A percentile compares a stretch with the other conserved stretches of the same genome.
Conservation (phyloP, 2,329 filamentous ascomycete species). For the Pseudocercospora eumusae region DNA sequence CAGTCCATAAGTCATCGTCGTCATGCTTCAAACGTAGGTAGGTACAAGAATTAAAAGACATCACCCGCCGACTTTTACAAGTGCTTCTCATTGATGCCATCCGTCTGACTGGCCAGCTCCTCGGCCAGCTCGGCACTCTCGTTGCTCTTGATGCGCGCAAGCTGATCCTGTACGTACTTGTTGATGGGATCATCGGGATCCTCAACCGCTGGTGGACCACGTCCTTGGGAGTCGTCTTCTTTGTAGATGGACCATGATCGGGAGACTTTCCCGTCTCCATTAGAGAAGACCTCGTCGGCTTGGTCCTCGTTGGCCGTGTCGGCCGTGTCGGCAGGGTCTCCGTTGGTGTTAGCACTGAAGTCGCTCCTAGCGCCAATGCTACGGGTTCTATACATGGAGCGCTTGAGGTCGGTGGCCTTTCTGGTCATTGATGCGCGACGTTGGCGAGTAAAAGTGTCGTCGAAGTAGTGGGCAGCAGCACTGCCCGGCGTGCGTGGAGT, state of each 20-base stretch:
- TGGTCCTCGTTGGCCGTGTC: slow-evolving; percentile 41
- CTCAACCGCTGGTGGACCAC: slow-evolving; percentile 35
- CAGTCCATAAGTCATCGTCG: neutral
- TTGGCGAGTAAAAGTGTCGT: slow-evolving; percentile 74
- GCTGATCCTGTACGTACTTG: slow-evolving; percentile 77
- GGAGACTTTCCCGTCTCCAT: slow-evolving; percentile 26
- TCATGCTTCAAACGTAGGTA: neutral
- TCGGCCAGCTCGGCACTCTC: slow-evolving; percentile 58
- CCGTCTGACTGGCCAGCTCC: slow-evolving; percentile 61
- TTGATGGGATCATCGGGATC: slow-evolving; percentile 65
- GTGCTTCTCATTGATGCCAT: slow-evolving; percentile 31
- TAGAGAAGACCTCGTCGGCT: slow-evolving; percentile 31
- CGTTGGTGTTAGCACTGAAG: slow-evolving; percentile 51
- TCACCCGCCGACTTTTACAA: neutral
- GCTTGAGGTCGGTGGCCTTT: slow-evolving; percentile 60
- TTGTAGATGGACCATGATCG: slow-evolving; percentile 55
- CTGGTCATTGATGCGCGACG: slow-evolving; percentile 47
- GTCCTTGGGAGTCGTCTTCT: slow-evolving; percentile 50
- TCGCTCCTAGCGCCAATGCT: slow-evolving; percentile 84
- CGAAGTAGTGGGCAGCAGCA: slow-evolving; percentile 91
- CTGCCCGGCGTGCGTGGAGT: slow-evolving; percentile 84
- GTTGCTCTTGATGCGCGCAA: slow-evolving; percentile 69
- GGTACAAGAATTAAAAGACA: neutral
- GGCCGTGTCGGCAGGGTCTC: slow-evolving; percentile 35
- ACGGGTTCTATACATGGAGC: slow-evolving; percentile 48